Conservation (phyloP, 106 monocot genomes). For the Platanthera guangdongensis region DNA sequence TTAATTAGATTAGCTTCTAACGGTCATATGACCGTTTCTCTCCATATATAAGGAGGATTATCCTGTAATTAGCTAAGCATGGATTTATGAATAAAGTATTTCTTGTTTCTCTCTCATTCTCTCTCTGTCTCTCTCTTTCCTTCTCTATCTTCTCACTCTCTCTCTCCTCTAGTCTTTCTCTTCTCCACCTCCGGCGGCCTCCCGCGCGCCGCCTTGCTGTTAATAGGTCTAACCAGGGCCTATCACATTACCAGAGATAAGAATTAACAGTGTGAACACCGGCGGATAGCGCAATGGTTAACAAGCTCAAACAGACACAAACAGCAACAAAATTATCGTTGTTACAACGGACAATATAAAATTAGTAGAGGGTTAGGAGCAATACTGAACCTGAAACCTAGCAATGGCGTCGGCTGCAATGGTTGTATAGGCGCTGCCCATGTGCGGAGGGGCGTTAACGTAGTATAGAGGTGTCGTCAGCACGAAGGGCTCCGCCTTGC, state of each 20-base stretch:
- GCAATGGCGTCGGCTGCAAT: conserved; percentile 96
- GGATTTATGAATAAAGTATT: too few relatives aligned
- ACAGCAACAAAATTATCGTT: not conserved
- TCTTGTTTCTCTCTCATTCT: too few relatives aligned
- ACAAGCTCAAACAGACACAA: not conserved
- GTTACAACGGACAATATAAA: not conserved
- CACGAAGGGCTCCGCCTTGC: conserved; percentile 49
- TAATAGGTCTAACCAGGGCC: too few relatives aligned
- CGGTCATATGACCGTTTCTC: too few relatives aligned
- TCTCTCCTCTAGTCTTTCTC: too few relatives aligned
- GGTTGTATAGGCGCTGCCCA: conserved; percentile 99
- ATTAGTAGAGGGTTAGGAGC: not conserved
- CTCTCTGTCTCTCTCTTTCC: too few relatives aligned
- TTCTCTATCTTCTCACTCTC: too few relatives aligned
- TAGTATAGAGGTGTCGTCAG: conserved; percentile 94
- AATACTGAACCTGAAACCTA: conserved; percentile 63
- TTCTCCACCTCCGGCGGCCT: too few relatives aligned
- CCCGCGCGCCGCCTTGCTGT: too few relatives aligned
- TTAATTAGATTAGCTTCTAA: too few relatives aligned
- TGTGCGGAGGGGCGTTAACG: conserved; percentile 96
- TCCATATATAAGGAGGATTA: too few relatives aligned
- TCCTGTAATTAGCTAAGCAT: too few relatives aligned
- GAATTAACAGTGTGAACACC: not conserved
- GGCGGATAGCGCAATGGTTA: not conserved
- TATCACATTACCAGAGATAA: not conserved